Conservation (phyloP, 305 asterid genomes). For the Fraxinus baroniana region DNA sequence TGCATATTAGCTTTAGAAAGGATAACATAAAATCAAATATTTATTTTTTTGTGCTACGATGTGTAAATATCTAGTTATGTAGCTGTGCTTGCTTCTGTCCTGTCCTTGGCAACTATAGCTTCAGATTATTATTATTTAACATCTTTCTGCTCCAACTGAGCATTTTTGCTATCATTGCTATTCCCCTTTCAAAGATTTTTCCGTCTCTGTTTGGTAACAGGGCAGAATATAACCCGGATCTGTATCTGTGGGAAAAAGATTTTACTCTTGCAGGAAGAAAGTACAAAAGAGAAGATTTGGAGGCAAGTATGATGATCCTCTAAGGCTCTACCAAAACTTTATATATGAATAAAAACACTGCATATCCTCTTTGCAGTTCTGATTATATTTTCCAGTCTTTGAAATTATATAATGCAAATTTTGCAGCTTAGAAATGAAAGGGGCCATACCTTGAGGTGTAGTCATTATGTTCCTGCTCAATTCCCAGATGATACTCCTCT, state of each 20-base stretch:
- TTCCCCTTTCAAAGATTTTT: not conserved
- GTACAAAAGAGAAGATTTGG: constrained; percentile 86
- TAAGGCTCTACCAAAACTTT: constrained; percentile 26
- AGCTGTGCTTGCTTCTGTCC: constrained; percentile 3
- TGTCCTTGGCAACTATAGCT: constrained; percentile 1
- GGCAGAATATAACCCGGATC: constrained; percentile 98
- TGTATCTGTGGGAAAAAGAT: constrained; percentile 90
- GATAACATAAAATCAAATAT: not conserved
- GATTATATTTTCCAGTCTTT: constrained; percentile 23
- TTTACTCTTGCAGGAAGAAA: constrained; percentile 84
- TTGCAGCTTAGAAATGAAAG: constrained; percentile 90
- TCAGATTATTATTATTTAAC: not conserved
- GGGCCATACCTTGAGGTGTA: constrained; percentile 85
- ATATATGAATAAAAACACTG: constrained; percentile 12
- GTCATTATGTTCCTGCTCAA: constrained; percentile 84
- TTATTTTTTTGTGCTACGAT: not conserved
- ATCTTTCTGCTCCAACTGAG: constrained; percentile 12
- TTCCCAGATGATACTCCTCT: constrained; percentile 77
- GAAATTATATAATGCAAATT: constrained; percentile 24
- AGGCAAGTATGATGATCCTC: constrained; percentile 95
- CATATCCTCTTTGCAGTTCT: constrained; percentile 16
- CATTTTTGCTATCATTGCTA: constrained; percentile 8
- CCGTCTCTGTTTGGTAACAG: constrained; percentile 44
- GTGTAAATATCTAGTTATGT: not conserved
- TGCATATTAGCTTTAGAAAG: constrained; percentile 3